A percentile compares a stretch with the other conserved stretches of the same genome.
Conservation (phyloP, 805 yeast species). For the Saturnispora quitensis region DNA sequence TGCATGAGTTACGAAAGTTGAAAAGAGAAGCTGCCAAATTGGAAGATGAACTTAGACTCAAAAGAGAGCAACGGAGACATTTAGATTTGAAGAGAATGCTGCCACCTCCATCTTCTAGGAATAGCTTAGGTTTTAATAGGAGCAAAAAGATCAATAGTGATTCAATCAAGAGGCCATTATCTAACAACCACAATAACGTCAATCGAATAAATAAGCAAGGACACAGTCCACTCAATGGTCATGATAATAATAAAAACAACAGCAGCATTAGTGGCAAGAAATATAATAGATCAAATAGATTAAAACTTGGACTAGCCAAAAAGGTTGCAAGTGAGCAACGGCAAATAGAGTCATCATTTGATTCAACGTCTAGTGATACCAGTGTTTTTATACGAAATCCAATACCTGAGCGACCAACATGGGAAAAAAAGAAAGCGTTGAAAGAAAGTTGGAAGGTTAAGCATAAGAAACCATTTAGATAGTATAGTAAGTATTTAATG, state of each 20-base stretch:
- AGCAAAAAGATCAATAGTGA: background rate
- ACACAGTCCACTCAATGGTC: background rate
- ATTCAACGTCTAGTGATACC: conserved; percentile 6
- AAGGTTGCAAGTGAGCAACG: background rate
- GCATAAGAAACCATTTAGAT: conserved; percentile 22
- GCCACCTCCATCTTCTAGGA: conserved; percentile 13
- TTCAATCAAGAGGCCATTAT: conserved; percentile 2
- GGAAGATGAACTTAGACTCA: conserved; percentile 9
- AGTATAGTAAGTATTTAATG: background rate
- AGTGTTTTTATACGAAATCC: background rate
- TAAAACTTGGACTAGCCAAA: conserved; percentile 8
- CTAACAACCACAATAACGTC: background rate
- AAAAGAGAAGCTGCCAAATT: conserved; percentile 15
- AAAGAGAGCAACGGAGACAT: conserved; percentile 11
- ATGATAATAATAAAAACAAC: background rate
- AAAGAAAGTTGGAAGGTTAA: conserved; percentile 18
- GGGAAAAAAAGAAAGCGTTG: background rate
- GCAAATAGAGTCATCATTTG: conserved; percentile 5
- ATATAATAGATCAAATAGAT: background rate
- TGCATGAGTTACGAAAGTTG: conserved; percentile 14
- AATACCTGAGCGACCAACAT: background rate
- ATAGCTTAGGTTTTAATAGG: background rate
- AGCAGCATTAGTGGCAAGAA: background rate
- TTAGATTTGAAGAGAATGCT: conserved; percentile 16
- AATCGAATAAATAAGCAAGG: background rate